A percentile compares a stretch with the other conserved stretches of the same genome.
Conservation (phyloP, 805 yeast species). For the Teunomyces aglyptinius region DNA sequence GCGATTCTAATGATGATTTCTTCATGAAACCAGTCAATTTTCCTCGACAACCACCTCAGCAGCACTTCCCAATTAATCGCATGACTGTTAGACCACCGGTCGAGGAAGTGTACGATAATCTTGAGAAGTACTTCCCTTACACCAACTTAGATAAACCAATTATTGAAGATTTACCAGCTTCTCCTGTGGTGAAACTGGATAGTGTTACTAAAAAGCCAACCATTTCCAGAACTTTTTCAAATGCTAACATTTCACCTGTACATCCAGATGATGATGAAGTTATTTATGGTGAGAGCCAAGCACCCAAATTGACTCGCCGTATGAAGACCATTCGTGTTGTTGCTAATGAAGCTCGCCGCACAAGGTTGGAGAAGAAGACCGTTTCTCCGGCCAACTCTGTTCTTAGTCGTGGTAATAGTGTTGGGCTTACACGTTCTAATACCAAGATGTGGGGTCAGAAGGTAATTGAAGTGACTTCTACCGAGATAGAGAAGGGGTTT, state of each 20-base stretch:
- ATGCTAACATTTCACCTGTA: slow-evolving; percentile 40
- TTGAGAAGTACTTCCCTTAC: slow-evolving; percentile 89
- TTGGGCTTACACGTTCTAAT: slow-evolving; percentile 61
- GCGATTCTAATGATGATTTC: slow-evolving; percentile 4
- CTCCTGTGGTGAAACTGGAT: slow-evolving; percentile 39
- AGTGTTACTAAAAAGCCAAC: slow-evolving; percentile 23
- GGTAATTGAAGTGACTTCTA: slow-evolving; percentile 85
- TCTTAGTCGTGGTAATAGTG: slow-evolving; percentile 5
- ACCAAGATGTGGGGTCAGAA: slow-evolving; percentile 98
- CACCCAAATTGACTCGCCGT: slow-evolving; percentile 48
- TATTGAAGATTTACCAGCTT: slow-evolving; percentile 62
- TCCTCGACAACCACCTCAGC: neutral
- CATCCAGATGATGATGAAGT: slow-evolving; percentile 30
- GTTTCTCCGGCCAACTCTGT: neutral
- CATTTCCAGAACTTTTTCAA: slow-evolving; percentile 44
- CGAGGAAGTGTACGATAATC: slow-evolving; percentile 86
- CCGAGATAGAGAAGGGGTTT: slow-evolving; percentile 58
- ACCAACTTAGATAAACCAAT: slow-evolving; percentile 92
- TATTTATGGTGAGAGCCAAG: slow-evolving; percentile 32
- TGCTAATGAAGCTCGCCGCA: slow-evolving; percentile 76
- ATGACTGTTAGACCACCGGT: slow-evolving; percentile 90
- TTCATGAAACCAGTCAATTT: slow-evolving; percentile 2
- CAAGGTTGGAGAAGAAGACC: slow-evolving; percentile 28
- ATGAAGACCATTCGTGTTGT: slow-evolving; percentile 92
- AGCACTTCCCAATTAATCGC: slow-evolving; percentile 8